These are phyloP conservation scores for Corylus americana DNA, from an alignment of 306 rosid genomes.

Conservation along the genomic window DNA sequence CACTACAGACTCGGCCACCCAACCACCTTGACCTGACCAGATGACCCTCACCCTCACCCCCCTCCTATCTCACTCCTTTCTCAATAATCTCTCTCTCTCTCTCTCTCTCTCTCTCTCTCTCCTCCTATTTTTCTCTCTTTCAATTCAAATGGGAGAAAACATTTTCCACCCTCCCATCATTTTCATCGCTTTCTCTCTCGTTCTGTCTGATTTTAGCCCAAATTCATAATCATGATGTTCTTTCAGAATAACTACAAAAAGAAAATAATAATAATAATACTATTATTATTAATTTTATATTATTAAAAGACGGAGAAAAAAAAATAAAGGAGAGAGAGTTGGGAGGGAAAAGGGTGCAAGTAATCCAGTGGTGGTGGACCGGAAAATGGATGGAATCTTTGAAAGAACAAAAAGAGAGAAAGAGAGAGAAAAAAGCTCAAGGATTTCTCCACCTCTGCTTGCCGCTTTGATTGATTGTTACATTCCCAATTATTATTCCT, in stretches of 20 bases:
- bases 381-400: conserved; percentile 79
- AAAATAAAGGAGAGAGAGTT: not conserved
- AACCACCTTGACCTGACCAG: conserved; percentile 28
- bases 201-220: conserved; percentile 25
- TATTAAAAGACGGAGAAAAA: conserved; percentile 32
- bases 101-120: not conserved
- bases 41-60: not conserved
- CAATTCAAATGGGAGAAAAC: conserved; percentile 22
- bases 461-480: not conserved
- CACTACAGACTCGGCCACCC: conserved; percentile 30
- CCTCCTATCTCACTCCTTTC: not conserved
- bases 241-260: conserved; percentile 57
- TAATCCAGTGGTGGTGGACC: conserved; percentile 65
- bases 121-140: conserved; percentile 5
- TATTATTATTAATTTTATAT: not conserved
- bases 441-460: not conserved
- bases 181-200: not conserved
- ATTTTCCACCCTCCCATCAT: conserved; percentile 18
- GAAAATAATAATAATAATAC: not conserved
- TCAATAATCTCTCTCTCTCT: not conserved
- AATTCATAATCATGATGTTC: conserved; percentile 42
- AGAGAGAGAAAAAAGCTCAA: conserved; percentile 16
- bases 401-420: conserved; percentile 40
- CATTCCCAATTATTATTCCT: conserved; percentile 4
- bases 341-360: conserved; percentile 38